phyloP scores from a whole-genome alignment of 768 basidiomycete genomes.

The Lactifluus hygrophoroides region DNA sequence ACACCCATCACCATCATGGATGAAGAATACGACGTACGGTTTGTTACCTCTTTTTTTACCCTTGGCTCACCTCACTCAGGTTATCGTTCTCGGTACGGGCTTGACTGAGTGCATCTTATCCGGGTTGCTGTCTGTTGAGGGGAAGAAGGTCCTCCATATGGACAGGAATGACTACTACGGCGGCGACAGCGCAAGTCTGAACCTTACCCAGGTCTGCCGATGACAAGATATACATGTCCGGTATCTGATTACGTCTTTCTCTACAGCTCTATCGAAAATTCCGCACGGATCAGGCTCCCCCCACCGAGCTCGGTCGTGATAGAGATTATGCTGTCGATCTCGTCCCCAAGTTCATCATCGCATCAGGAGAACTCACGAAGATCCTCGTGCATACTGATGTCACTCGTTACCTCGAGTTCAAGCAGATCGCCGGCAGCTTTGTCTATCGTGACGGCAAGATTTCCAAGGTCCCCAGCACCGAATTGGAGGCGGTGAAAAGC shows the following conservation, averaged over 20 bases:
- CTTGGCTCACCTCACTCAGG: conserved; percentile 35
- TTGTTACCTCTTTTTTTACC: neutral
- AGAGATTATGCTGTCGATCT: conserved; percentile 97
- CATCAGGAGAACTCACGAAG: conserved; percentile 93
- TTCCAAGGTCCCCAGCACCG: conserved; percentile 95
- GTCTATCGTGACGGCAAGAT: conserved; percentile 96
- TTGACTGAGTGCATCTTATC: conserved; percentile 98
- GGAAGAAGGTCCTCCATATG: conserved; percentile 99
- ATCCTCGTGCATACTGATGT: conserved; percentile 99
- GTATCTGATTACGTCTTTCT: conserved; percentile 12
- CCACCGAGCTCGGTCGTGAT: conserved; percentile 86
- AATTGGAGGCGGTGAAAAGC: conserved; percentile 92
- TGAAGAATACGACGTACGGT: conserved; percentile 92
- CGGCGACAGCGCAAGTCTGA: conserved; percentile 93
- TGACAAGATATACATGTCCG: neutral
- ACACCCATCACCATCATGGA: conserved; percentile 61
- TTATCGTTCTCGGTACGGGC: conserved; percentile 91
- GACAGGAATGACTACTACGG: conserved; percentile 99
- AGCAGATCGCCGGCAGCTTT: conserved; percentile 97
- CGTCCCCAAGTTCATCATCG: conserved; percentile 98
- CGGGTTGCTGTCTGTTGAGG: conserved; percentile 95
- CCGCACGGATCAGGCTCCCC: conserved; percentile 65
- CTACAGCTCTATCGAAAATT: conserved; percentile 91
- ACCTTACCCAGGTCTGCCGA: conserved; percentile 81
- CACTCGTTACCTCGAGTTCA: conserved; percentile 97